phyloP scores from a whole-genome alignment of 164 flowering plant species.

The Chimonanthus salicifolius region DNA sequence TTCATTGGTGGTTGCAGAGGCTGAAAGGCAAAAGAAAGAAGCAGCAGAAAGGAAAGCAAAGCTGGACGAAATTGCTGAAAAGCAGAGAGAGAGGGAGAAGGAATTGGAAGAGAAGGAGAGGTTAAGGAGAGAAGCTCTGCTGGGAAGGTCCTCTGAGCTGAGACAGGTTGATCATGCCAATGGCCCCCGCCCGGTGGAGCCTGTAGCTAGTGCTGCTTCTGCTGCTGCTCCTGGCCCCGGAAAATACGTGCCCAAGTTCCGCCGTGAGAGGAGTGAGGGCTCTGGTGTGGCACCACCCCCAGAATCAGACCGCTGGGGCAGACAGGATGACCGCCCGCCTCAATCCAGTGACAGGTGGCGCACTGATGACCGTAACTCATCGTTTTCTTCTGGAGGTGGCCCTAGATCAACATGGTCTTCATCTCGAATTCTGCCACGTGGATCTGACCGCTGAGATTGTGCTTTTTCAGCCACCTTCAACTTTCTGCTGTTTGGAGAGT shows the following conservation, averaged over 20 bases:
- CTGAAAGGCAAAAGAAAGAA: constrained; percentile 64
- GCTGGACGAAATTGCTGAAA: constrained; percentile 78
- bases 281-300: constrained; percentile 29
- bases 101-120: constrained; percentile 73
- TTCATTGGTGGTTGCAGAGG: constrained; percentile 44
- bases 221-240: constrained; percentile 34
- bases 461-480: not conserved
- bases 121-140: constrained; percentile 40
- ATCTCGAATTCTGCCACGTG: constrained; percentile 4
- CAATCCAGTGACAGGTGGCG: constrained; percentile 31
- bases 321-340: constrained; percentile 24
- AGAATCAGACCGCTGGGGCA: constrained; percentile 39
- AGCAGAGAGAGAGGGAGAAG: constrained; percentile 70
- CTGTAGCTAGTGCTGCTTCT: constrained; percentile 31
- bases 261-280: constrained; percentile 17
- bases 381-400: constrained; percentile 11
- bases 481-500: not conserved
- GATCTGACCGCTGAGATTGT: constrained; percentile 2
- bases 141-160: constrained; percentile 39
- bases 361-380: constrained; percentile 25
- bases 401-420: constrained; percentile 8
- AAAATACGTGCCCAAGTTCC: constrained; percentile 56
- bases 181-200: constrained; percentile 26
- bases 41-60: constrained; percentile 76
- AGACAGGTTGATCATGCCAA: constrained; percentile 21